A percentile compares a stretch with the other conserved stretches of the same genome.
phyloP scores from a whole-genome alignment of 345 rosid species.

The Crucihimalaya himalaica region DNA sequence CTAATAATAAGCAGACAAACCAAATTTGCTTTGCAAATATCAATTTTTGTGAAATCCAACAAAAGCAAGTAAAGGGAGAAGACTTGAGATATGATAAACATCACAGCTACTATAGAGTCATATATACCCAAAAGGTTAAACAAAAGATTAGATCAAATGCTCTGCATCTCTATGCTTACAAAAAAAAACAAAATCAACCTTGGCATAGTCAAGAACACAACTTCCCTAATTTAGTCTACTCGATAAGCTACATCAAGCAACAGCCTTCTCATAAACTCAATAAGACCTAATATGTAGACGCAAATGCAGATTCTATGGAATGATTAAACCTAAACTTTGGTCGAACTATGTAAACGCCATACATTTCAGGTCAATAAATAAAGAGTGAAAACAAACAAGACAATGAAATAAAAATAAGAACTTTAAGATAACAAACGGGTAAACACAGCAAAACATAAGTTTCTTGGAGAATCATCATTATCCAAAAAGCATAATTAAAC shows the following conservation, averaged over 20 bases:
- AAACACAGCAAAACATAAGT: constrained; percentile 16
- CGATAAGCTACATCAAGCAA: background rate
- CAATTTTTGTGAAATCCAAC: background rate
- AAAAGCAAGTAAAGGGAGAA: too few species aligned
- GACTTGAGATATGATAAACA: background rate
- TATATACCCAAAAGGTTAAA: background rate
- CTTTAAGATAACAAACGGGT: constrained; percentile 14
- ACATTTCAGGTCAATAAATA: background rate
- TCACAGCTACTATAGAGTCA: background rate
- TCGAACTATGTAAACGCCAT: background rate
- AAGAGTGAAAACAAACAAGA: background rate
- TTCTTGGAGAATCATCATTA: constrained; percentile 6
- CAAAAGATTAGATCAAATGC: background rate
- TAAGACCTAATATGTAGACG: background rate
- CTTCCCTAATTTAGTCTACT: background rate
- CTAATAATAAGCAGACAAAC: background rate
- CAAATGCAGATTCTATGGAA: background rate
- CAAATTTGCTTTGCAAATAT: background rate
- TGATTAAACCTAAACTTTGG: background rate
- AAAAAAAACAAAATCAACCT: background rate
- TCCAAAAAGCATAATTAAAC: constrained; percentile 22
- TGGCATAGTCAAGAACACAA: background rate
- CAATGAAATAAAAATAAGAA: background rate
- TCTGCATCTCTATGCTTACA: background rate
- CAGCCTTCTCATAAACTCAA: background rate